Base-by-base conservation (phyloP, 371 early-diverging fungal genomes). In the Mortierella sp. region DNA sequence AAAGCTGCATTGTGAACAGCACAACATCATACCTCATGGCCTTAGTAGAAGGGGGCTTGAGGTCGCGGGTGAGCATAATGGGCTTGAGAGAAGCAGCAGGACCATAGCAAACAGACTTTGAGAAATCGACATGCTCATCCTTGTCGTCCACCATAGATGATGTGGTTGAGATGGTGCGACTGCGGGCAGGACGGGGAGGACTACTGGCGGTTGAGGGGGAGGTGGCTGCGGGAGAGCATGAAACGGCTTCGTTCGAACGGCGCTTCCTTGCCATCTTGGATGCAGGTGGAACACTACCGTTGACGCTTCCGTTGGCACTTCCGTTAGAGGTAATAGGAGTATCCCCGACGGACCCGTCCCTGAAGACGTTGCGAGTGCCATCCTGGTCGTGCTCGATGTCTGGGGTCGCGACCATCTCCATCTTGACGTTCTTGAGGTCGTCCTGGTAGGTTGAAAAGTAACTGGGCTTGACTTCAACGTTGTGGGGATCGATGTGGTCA, bases 401-500 rank as follows among this genome's bases (percentile, higher is more conserved):
- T 5, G 83, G 83, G 2, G 81, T 74, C 13, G 81, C 57, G 46
- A 76, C 72, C 61, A 80, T 67, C 76, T 84, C 84, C 76, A 80
- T 84, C 78, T 84, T 84, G 84, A 80, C 64, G n/a, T 50, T 71
- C 46, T 57, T 73, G 37, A 69, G 77, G 31, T 84, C 84, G 21
- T 84, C 84, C 34, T 80, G 80, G 37, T 77, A 84, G 1, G 81
- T 75, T 0, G 79, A 78, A 55, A 86, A 79, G 67, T 77, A 80
- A 70, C 82, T 86, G 0, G 86, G 86, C 43, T 81, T 81, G 5
- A 86, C 86, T 55, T 86, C 86, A 9, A 86, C 86, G 40, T 74
- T 86, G 46, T 86, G 86, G 21, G 86, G 86, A 21, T 86, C 82
- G 69, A 86, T 81, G 24, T 86, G 86, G 48, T 86, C 86, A 0